phyloP scores from a whole-genome alignment of 768 basidiomycete species.

The Termitomyces sp. region DNA sequence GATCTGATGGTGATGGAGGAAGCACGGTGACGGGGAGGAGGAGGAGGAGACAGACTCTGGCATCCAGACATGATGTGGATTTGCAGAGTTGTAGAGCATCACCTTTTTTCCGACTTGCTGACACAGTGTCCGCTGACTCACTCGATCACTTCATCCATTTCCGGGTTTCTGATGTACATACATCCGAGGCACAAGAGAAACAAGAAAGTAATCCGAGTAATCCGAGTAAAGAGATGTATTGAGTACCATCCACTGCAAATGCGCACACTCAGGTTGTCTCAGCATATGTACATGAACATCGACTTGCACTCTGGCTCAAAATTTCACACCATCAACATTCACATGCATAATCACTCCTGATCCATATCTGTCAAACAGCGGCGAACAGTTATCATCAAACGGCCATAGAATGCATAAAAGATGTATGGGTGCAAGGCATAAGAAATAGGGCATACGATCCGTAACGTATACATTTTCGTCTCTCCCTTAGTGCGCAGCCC shows the following conservation, averaged over 20 bases:
- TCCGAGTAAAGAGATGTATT: not conserved
- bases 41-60: conserved; percentile 30
- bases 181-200: not conserved
- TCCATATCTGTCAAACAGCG: not conserved
- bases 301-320: too few relatives aligned
- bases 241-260: too few relatives aligned
- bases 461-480: not conserved
- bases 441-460: not conserved
- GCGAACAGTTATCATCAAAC: not conserved
- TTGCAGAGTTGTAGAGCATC: not conserved
- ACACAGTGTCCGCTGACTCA: conserved; percentile 12
- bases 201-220: not conserved
- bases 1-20: conserved; percentile 59
- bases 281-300: too few relatives aligned
- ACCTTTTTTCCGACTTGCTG: conserved; percentile 7
- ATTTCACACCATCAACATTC: not conserved
- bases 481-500: conserved; percentile 47
- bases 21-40: conserved; percentile 50
- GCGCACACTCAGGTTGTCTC: too few relatives aligned
- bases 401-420: conserved; percentile 1
- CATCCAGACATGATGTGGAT: conserved; percentile 18
- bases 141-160: conserved; percentile 10
- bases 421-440: not conserved
- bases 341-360: not conserved
- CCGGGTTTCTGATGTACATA: not conserved